Conservation (phyloP, 1,284 basidiomycete species). For the Pyrrhoderma noxium region DNA sequence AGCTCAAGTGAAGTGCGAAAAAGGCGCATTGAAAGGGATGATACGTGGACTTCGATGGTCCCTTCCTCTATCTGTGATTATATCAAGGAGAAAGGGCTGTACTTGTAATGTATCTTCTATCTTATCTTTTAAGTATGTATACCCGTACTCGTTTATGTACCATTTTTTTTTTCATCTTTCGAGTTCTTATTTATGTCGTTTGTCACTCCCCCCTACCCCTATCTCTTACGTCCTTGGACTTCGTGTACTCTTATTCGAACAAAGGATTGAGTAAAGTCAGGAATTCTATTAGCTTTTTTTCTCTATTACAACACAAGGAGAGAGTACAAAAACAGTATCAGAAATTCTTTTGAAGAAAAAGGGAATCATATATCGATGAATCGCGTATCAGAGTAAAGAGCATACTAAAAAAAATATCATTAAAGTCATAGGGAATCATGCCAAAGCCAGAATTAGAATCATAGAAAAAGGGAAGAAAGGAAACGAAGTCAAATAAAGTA, state of each 20-base stretch:
- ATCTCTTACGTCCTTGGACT: no score
- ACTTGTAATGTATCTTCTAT: constrained; percentile 26
- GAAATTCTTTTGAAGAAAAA: no score
- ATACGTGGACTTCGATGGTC: constrained; percentile 36
- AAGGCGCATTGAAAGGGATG: constrained; percentile 33
- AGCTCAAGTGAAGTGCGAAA: constrained; percentile 73
- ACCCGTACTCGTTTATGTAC: no score
- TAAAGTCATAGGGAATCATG: not conserved
- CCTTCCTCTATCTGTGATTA: constrained; percentile 38
- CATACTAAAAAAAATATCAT: no score
- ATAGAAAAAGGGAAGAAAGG: not conserved
- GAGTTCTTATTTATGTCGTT: no score
- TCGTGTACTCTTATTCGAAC: no score
- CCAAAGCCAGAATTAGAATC: no score
- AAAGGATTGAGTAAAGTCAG: not conserved
- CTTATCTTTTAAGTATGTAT: no score
- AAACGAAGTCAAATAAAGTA: not conserved
- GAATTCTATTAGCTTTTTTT: constrained; percentile 1
- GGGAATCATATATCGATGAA: no score
- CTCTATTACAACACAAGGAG: not conserved
- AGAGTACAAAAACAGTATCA: not conserved
- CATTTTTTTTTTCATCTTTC: no score
- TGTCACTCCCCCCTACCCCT: no score
- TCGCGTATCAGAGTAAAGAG: no score
- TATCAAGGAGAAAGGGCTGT: constrained; percentile 45